Conservation (phyloP, 257 asterid species). For the Penstemon newberryi region DNA sequence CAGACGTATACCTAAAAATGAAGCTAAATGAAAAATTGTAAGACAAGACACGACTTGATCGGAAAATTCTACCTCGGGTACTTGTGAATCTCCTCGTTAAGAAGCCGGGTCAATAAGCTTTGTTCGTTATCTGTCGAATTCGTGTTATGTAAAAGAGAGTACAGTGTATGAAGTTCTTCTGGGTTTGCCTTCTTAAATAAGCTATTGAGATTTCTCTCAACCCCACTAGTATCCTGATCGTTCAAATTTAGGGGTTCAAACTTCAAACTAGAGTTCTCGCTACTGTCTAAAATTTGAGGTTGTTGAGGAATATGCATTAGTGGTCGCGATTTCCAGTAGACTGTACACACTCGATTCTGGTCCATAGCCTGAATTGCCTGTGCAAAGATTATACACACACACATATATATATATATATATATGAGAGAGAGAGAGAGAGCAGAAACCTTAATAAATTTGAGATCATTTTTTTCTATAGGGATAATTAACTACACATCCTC, state of each 20-base stretch:
- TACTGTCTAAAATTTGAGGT: conserved; percentile 31
- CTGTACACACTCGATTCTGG: conserved; percentile 51
- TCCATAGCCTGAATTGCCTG: conserved; percentile 93
- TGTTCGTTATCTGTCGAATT: conserved; percentile 38
- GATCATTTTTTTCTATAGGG: too few species aligned
- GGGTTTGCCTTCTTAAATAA: conserved; percentile 67
- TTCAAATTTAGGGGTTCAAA: conserved; percentile 36
- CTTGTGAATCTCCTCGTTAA: conserved; percentile 56
- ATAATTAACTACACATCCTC: too few species aligned
- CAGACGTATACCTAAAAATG: conserved; percentile 37
- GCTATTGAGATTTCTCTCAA: conserved; percentile 47
- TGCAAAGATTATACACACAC: background rate
- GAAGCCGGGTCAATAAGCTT: conserved; percentile 55
- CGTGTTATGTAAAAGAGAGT: conserved; percentile 45
- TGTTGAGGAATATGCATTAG: conserved; percentile 70
- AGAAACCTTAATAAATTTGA: too few species aligned
- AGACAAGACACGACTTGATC: conserved; percentile 23
- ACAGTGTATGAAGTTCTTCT: conserved; percentile 68
- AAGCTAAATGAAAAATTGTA: conserved; percentile 27
- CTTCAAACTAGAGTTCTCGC: conserved; percentile 35
- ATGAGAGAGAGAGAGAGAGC: conserved; percentile 15
- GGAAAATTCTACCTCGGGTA: conserved; percentile 40
- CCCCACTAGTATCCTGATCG: conserved; percentile 37
- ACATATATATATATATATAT: background rate
- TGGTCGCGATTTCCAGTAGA: conserved; percentile 90